phyloP scores from a whole-genome alignment of 2,329 filamentous ascomycete genomes.

The Hirsutella minnesotensis region DNA sequence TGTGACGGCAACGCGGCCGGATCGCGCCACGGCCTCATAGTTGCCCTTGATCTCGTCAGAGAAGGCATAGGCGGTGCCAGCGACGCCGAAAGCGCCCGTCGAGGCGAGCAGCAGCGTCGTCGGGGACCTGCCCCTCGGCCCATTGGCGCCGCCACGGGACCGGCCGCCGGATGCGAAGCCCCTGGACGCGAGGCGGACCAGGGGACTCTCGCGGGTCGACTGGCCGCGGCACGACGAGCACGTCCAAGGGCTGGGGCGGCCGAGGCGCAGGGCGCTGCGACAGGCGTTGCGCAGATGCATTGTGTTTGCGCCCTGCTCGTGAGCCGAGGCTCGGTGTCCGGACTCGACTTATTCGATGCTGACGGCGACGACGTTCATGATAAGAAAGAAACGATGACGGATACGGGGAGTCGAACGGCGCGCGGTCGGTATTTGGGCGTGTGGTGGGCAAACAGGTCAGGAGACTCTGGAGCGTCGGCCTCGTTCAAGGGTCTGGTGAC shows the following conservation, averaged over 20 bases:
- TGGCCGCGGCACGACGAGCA: constrained; percentile 33
- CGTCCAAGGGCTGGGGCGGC: constrained; percentile 30
- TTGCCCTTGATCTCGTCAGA: constrained; percentile 62
- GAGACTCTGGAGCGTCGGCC: no score
- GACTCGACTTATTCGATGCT: not conserved
- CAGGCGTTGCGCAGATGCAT: constrained; percentile 32
- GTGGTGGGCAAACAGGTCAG: no score
- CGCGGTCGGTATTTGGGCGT: not conserved
- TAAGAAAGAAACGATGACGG: not conserved
- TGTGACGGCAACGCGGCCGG: constrained; percentile 64
- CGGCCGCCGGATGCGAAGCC: constrained; percentile 17
- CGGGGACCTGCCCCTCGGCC: constrained; percentile 12
- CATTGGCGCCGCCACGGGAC: constrained; percentile 10
- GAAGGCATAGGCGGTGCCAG: constrained; percentile 39
- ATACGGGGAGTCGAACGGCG: not conserved
- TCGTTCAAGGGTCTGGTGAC: no score
- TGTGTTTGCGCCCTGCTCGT: constrained; percentile 4
- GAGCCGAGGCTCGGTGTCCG: not conserved
- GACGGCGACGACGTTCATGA: not conserved
- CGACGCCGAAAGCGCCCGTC: constrained; percentile 35
- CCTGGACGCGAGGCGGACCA: constrained; percentile 13
- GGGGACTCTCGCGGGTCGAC: constrained; percentile 18
- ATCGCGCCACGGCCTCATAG: constrained; percentile 64
- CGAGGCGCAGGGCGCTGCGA: constrained; percentile 24
- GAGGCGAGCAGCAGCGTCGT: constrained; percentile 35